phyloP scores from a whole-genome alignment of 2,329 filamentous ascomycete genomes.

The Cytospora piceicola region DNA sequence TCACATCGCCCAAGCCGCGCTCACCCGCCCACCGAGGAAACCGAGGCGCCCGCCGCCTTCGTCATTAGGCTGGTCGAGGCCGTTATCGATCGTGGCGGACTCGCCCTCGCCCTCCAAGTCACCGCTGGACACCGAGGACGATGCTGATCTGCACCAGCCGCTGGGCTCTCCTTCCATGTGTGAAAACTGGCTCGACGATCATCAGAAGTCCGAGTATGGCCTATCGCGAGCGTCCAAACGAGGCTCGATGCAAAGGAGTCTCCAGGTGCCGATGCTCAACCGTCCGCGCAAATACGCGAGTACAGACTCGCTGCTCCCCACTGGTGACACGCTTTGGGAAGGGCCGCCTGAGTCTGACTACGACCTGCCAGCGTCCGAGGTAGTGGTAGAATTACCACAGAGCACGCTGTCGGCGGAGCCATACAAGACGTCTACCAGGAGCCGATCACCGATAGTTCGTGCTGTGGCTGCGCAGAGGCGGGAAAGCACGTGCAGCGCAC shows the following conservation, averaged over 20 bases:
- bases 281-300: constrained; percentile 41
- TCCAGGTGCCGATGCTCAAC: constrained; percentile 26
- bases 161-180: constrained; percentile 35
- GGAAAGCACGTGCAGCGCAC: constrained; percentile 33
- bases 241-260: constrained; percentile 17
- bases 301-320: constrained; percentile 39
- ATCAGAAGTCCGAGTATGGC: constrained; percentile 16
- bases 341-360: constrained; percentile 10
- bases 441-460: constrained; percentile 28
- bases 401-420: constrained; percentile 42
- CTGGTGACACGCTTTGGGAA: constrained; percentile 26
- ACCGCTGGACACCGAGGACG: constrained; percentile 21
- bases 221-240: constrained; percentile 12
- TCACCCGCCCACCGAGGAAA: constrained; percentile 31
- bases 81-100: constrained; percentile 59
- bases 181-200: constrained; percentile 29
- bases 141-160: constrained; percentile 17
- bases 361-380: constrained; percentile 10
- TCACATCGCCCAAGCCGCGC: constrained; percentile 12
- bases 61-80: constrained; percentile 52
- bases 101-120: constrained; percentile 50
- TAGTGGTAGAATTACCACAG: constrained; percentile 30
- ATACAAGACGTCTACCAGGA: constrained; percentile 34
- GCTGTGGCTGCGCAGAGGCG: constrained; percentile 29
- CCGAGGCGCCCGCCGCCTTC: constrained; percentile 49